Base-by-base conservation (phyloP, 2,329 filamentous ascomycete genomes). In the Trichophyton benhamiae region DNA sequence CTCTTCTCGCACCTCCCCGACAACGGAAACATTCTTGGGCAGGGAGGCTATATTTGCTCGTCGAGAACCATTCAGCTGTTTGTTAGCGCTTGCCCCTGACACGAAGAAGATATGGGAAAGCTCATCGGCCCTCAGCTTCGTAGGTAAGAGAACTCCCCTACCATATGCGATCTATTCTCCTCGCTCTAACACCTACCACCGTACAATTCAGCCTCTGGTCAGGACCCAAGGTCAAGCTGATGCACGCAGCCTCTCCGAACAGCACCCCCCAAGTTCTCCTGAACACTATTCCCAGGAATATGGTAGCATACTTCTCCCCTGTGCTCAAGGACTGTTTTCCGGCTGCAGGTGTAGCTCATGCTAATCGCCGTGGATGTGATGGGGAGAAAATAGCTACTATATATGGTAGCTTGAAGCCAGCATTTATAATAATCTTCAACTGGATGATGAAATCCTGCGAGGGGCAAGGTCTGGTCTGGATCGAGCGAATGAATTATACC, bases 371-470 rank as follows among this genome's bases (percentile, higher is more conserved):
- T 17, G 64, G 63, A 20, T 63, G 64, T 22, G 63, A 65, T 44
- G 63, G 64, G 4, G 41, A 42, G 25, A 58, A 33, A 17, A 25
- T 42, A 36, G 61, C 63, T 25, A 64, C 59, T n/a, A 42, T 65
- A 20, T 63, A 60, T 46, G 64, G 63, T 46, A 57, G 63, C 25
- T 42, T 64, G 25, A 53, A 33, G 11, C 52, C 17, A 7, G 64
- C 64, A 2, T 61, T 58, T 42, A 30, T 49, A 27, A 38, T 48
- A 11, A 60, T 64, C n/a, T 61, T 64, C 15, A 44, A 60, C 15
- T 65, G 64, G 63, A 65, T 65, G 64, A n/a, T 63, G 17, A 41
- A 53, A n/a, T 61, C 59, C 22, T 63, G 63, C 44, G 25, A 60
- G 41, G 57, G 30, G 20, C 33, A 17, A 15, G 33, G 49, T n/a